Evolutionary conservation across 306 rosid genomes (phyloP).

Genomic region (Delonix regia): DNA sequence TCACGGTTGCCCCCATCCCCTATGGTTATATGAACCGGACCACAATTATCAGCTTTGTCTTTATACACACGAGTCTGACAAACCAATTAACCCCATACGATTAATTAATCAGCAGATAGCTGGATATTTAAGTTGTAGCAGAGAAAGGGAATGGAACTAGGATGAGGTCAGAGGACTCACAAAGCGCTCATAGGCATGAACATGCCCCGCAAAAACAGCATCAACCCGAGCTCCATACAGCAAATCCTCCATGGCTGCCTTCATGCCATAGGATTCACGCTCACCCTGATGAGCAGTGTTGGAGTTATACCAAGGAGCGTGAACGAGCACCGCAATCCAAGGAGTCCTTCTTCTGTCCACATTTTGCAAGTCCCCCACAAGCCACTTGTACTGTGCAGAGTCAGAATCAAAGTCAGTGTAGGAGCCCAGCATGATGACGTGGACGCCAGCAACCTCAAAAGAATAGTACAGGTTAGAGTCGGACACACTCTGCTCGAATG

Average conservation of each 20-base stretch:
- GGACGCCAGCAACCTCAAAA: constrained; percentile 68
- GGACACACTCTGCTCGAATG: constrained; percentile 68
- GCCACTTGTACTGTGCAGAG: constrained; percentile 78
- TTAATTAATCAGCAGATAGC: not conserved
- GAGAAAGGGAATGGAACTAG: not conserved
- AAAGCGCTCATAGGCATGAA: constrained; percentile 92
- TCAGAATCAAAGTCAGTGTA: constrained; percentile 54
- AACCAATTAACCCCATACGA: not conserved
- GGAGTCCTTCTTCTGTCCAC: constrained; percentile 63
- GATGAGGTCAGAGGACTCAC: constrained; percentile 45
- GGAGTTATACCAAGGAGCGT: constrained; percentile 92
- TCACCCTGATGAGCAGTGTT: constrained; percentile 80
- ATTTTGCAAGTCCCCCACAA: constrained; percentile 55
- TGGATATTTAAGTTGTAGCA: not conserved
- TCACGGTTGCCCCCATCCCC: constrained; percentile 98
- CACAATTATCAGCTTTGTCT: constrained; percentile 63
- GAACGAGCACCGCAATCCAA: constrained; percentile 68
- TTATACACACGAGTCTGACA: constrained; percentile 69
- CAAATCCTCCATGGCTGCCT: constrained; percentile 68
- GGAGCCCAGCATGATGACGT: constrained; percentile 85
- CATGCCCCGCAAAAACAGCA: constrained; percentile 79
- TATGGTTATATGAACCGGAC: constrained; percentile 70
- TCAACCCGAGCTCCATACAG: constrained; percentile 73
- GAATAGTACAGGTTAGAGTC: constrained; percentile 84
- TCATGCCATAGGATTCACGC: constrained; percentile 61